phyloP scores from a whole-genome alignment of 805 yeast species.

The Candida nonsorbophila region DNA sequence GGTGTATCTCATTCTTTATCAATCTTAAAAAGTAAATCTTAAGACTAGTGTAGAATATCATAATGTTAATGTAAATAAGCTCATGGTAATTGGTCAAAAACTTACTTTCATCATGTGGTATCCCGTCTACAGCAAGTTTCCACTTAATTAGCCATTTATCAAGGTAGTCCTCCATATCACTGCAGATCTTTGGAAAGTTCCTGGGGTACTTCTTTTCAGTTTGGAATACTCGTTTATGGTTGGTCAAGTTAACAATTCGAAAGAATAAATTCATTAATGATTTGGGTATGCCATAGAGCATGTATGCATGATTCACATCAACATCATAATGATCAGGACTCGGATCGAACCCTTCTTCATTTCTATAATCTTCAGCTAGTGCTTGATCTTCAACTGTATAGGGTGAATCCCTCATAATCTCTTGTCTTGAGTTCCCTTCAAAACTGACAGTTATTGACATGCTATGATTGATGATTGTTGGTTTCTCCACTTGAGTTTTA shows the following conservation, averaged over 20 bases:
- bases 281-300: constrained; percentile 45
- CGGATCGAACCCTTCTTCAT: constrained; percentile 5
- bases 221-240: constrained; percentile 46
- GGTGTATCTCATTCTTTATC: constrained; percentile 37
- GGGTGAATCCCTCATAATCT: no score
- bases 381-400: not conserved
- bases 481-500: not conserved
- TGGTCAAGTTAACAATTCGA: constrained; percentile 42
- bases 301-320: constrained; percentile 24
- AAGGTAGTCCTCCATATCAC: constrained; percentile 48
- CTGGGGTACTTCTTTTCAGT: constrained; percentile 39
- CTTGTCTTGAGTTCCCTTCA: not conserved
- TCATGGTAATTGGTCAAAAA: constrained; percentile 37
- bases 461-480: not conserved
- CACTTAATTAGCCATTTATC: constrained; percentile 40
- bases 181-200: constrained; percentile 51
- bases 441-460: not conserved
- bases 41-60: constrained; percentile 38
- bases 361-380: constrained; percentile 6
- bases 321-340: constrained; percentile 5
- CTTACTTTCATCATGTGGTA: constrained; percentile 3
- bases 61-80: constrained; percentile 30
- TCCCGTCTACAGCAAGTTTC: constrained; percentile 10
- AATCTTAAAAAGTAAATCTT: constrained; percentile 41
- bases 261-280: constrained; percentile 43